Base-by-base conservation (phyloP, 1,139 yeast species). In the Maudiozyma humilis region DNA sequence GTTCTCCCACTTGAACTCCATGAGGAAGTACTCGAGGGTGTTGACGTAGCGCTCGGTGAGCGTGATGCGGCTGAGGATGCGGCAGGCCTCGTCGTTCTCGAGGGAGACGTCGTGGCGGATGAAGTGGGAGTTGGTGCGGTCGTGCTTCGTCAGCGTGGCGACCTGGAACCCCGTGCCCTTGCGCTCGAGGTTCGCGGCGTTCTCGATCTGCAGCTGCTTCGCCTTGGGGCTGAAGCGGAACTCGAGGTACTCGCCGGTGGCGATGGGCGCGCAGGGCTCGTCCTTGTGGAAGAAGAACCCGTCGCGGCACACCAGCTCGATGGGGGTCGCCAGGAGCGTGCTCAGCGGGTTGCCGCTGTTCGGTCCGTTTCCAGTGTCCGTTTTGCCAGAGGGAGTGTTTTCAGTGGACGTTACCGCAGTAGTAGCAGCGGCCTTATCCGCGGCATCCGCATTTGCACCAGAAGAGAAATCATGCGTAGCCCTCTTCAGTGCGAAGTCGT, bases 1-100 rank as follows among this genome's bases (percentile, higher is more conserved):
- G 48, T 61, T 61, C 41, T 61, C 65, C 65, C 65, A 61, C 34
- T 60, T 51, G 40, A 61, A 61, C 44, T 61, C 65, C 64, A 61
- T 58, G 15, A 60, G 45, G 40, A 61, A 61, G 44, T 60, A 61
- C 43, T 60, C 64, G 30, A 61, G 46, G 13, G 62, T 56, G 41
- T 61, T 61, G 31, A 61, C 63, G 43, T 60, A 61, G 32, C 52
- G 56, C 46, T 61, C 64, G 2, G 64, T 61, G 30, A 61, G 44
- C 1, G 59, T 59, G 3, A 58, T 59, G 15, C 52, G 52, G 38
- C 57, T 50, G 31, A 61, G 43, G 5, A 60, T 51, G 14, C 47
- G 43, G 42, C 52, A 57, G 0, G 64, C 57, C 29, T 50, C 39
- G 32, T 56, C 59, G 1, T 62, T 53, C 44, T 61, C 65, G 12